Conservation (phyloP, 495 filamentous ascomycete genomes). For the Sordaria brevicollis region DNA sequence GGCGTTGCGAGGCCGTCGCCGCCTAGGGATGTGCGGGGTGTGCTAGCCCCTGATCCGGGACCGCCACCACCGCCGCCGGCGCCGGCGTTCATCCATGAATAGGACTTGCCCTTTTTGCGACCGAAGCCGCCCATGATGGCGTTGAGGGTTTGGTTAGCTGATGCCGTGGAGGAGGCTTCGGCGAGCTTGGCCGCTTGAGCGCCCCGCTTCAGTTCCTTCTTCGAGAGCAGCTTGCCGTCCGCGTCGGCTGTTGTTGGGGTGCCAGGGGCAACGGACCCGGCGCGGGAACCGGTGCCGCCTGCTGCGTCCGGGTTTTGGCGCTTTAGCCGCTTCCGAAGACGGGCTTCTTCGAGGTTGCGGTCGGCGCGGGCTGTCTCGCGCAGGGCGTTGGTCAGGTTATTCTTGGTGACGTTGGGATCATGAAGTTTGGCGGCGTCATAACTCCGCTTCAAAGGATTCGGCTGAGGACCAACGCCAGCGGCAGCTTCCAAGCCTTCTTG, state of each 20-base stretch:
- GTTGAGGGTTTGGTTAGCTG: slow-evolving; percentile 44
- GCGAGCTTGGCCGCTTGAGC: slow-evolving; percentile 38
- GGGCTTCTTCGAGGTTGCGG: slow-evolving; percentile 37
- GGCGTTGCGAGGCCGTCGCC: slow-evolving; percentile 19
- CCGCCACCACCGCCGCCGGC: neutral
- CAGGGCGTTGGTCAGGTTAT: slow-evolving; percentile 29
- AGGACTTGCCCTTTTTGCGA: slow-evolving; percentile 46
- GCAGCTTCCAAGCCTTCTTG: slow-evolving; percentile 31
- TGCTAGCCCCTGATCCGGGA: slow-evolving; percentile 35
- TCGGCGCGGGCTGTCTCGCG: slow-evolving; percentile 25
- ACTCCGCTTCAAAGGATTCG: slow-evolving; percentile 54
- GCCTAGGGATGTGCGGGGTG: slow-evolving; percentile 26
- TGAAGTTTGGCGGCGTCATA: slow-evolving; percentile 9
- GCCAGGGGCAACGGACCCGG: slow-evolving; percentile 36
- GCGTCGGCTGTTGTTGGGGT: slow-evolving; percentile 39
- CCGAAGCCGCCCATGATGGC: slow-evolving; percentile 42
- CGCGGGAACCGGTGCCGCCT: slow-evolving; percentile 21
- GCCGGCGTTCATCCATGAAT: slow-evolving; percentile 47
- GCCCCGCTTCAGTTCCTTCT: slow-evolving; percentile 54
- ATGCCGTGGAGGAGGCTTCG: slow-evolving; percentile 43
- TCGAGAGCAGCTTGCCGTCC: slow-evolving; percentile 36
- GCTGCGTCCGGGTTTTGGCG: slow-evolving; percentile 33
- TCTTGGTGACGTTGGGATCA: slow-evolving; percentile 15
- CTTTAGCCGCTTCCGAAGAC: slow-evolving; percentile 37
- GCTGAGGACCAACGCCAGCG: slow-evolving; percentile 27